A percentile compares a stretch with the other conserved stretches of the same genome.
Evolutionary conservation across 2,329 filamentous ascomycete genomes (phyloP).

Genomic region (Pseudogymnoascus sp.): DNA sequence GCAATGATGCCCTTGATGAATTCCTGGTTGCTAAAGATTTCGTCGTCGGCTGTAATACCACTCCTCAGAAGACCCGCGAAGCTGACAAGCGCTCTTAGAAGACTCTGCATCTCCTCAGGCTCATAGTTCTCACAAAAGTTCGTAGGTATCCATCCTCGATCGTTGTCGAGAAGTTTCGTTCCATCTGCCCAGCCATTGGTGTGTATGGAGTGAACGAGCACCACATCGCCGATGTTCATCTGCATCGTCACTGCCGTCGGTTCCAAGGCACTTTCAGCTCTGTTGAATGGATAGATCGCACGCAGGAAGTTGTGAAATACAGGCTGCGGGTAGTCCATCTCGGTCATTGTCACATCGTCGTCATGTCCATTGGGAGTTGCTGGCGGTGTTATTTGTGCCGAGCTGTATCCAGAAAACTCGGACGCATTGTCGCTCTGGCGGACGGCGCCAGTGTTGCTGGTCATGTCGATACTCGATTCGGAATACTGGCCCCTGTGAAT

Average conservation of each 20-base stretch:
- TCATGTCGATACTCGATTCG: not conserved
- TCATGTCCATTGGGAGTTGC: constrained; percentile 64
- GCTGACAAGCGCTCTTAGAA: constrained; percentile 79
- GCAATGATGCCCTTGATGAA: constrained; percentile 92
- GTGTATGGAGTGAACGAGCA: constrained; percentile 92
- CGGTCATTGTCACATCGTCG: constrained; percentile 41
- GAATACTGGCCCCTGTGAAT: constrained; percentile 6
- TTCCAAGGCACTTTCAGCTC: constrained; percentile 63
- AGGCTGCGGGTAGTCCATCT: constrained; percentile 43
- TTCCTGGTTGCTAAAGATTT: constrained; percentile 82
- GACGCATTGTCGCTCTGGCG: not conserved
- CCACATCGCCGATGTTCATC: constrained; percentile 82
- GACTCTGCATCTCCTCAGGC: constrained; percentile 73
- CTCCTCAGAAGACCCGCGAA: constrained; percentile 87
- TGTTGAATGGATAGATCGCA: constrained; percentile 84
- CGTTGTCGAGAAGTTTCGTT: constrained; percentile 76
- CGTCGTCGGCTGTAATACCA: constrained; percentile 65
- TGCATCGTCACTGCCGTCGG: constrained; percentile 83
- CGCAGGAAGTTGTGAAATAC: constrained; percentile 92
- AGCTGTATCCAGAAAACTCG: constrained; percentile 19
- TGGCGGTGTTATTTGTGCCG: constrained; percentile 65
- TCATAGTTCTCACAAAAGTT: constrained; percentile 98
- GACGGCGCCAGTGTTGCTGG: not conserved
- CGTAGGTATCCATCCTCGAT: constrained; percentile 90
- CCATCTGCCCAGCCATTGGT: constrained; percentile 98